phyloP scores from a whole-genome alignment of 2,329 filamentous ascomycete species.

The Xylaria arbuscula region DNA sequence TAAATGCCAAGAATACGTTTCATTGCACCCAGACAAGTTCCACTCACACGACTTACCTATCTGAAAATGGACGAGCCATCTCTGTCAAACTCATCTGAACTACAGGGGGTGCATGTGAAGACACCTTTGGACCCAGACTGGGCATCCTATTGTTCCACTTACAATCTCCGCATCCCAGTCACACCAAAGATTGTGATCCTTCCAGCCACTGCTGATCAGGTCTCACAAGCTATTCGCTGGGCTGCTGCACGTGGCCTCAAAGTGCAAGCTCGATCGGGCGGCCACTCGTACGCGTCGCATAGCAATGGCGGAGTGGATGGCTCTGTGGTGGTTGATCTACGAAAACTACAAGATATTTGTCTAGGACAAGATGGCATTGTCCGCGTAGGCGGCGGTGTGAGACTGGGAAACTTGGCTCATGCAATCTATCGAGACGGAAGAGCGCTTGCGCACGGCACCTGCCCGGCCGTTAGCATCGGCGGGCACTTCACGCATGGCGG shows the following conservation, averaged over 20 bases:
- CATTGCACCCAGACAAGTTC: not conserved
- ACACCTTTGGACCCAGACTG: conserved; percentile 36
- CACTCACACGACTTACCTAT: too few relatives aligned
- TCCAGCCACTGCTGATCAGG: conserved; percentile 47
- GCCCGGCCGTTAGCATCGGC: conserved; percentile 58
- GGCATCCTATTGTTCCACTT: conserved; percentile 40
- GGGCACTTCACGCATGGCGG: conserved; percentile 62
- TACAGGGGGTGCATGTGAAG: conserved; percentile 27
- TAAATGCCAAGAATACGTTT: not conserved
- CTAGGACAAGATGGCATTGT: conserved; percentile 45
- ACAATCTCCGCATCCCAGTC: conserved; percentile 43
- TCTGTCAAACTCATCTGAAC: conserved; percentile 9
- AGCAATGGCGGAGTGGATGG: conserved; percentile 53
- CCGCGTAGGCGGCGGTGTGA: conserved; percentile 54
- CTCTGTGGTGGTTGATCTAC: conserved; percentile 52
- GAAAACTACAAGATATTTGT: conserved; percentile 45
- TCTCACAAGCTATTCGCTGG: conserved; percentile 55
- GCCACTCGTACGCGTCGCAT: conserved; percentile 62
- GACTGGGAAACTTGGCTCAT: conserved; percentile 57
- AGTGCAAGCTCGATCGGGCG: conserved; percentile 61
- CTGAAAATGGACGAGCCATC: conserved; percentile 12
- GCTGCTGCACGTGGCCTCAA: conserved; percentile 54
- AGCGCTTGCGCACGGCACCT: conserved; percentile 59
- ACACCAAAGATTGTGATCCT: conserved; percentile 42
- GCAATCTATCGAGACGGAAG: conserved; percentile 52